These are phyloP conservation scores for Tritrichomonas foetus DNA, from an alignment of 208 protist genomes.

Conservation along the genomic window DNA sequence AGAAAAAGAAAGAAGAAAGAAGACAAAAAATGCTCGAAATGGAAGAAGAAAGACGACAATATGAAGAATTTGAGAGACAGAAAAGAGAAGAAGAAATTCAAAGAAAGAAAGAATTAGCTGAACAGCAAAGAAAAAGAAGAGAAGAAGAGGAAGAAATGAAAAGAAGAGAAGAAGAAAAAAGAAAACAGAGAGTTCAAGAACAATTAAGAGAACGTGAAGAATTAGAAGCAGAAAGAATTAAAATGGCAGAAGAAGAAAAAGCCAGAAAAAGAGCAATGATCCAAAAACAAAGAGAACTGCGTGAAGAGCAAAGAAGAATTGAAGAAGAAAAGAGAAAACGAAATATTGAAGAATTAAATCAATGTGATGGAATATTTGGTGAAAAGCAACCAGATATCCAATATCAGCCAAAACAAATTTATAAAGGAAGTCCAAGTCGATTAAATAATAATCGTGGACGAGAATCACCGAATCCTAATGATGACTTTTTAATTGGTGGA, in stretches of 20 bases:
- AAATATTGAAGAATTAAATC: background rate
- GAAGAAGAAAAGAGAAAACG: background rate
- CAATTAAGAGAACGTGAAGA: background rate
- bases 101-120: too few species aligned
- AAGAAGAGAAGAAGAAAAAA: background rate
- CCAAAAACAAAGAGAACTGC: background rate
- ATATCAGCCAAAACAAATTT: background rate
- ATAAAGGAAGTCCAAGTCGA: too few species aligned
- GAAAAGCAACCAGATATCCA: background rate
- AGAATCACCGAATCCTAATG: too few species aligned
- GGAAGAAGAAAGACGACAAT: too few species aligned
- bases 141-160: background rate
- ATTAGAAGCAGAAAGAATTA: background rate
- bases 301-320: background rate
- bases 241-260: too few species aligned
- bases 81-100: too few species aligned
- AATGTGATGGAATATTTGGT: background rate
- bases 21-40: too few species aligned
- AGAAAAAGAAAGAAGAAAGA: background rate
- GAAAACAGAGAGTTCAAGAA: background rate
- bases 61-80: too few species aligned
- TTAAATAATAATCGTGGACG: too few species aligned
- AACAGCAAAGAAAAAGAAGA: too few species aligned
- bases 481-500: too few species aligned
- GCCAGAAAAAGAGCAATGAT: too few species aligned